A percentile compares a stretch with the other conserved stretches of the same genome.
phyloP scores from a whole-genome alignment of 1,139 yeast species.

The Pneumocystis oryctolagi region DNA sequence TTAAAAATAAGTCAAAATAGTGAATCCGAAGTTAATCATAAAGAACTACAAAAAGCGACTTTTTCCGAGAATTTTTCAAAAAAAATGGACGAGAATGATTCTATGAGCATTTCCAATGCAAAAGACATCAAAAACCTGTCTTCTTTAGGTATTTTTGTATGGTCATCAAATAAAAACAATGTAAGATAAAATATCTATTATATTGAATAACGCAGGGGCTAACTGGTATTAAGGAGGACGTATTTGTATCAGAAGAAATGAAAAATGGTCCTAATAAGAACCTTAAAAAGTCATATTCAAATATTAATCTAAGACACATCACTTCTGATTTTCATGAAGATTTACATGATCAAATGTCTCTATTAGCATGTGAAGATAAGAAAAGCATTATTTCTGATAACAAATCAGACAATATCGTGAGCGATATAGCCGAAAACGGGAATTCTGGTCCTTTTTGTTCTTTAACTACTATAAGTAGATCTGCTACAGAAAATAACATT shows the following conservation, averaged over 20 bases:
- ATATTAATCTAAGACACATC: not conserved
- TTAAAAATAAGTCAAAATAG: not conserved
- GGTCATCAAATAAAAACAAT: not conserved
- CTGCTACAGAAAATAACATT: not conserved
- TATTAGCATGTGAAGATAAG: not conserved
- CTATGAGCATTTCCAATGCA: not conserved
- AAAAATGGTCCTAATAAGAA: not conserved
- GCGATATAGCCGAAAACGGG: not conserved
- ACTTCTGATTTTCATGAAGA: not conserved
- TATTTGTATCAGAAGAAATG: not conserved
- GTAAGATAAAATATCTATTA: not conserved
- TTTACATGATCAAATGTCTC: not conserved
- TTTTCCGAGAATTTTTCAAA: not conserved
- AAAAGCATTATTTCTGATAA: not conserved
- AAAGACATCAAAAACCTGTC: not conserved
- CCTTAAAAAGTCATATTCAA: not conserved
- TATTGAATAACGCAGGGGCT: not conserved
- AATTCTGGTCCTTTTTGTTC: not conserved
- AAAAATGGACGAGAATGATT: not conserved
- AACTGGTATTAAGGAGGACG: not conserved
- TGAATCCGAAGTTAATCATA: not conserved
- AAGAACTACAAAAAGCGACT: not conserved
- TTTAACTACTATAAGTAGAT: not conserved
- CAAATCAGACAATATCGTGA: not conserved
- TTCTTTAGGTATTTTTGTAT: not conserved